Evolutionary conservation across 1,284 basidiomycete genomes (phyloP).

Genomic region (Cutaneotrichosporon sp.): DNA sequence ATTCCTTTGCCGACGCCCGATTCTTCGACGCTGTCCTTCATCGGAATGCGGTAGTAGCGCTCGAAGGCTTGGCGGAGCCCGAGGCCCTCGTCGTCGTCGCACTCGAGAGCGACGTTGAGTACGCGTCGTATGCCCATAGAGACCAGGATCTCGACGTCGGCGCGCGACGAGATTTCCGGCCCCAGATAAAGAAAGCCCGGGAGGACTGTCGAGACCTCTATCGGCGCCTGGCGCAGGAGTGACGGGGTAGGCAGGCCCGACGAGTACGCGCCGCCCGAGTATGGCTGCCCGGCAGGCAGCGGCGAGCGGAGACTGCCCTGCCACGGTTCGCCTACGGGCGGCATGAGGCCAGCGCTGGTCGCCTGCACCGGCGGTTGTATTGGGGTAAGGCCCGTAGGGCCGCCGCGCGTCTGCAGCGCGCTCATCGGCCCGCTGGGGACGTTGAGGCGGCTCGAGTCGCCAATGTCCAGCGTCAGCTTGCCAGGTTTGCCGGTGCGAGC

Average conservation of each 20-base stretch:
- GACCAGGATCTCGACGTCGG: conserved; percentile 73
- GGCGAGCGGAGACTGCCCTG: not conserved
- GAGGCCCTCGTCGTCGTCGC: conserved; percentile 77
- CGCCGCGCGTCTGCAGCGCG: conserved; percentile 7
- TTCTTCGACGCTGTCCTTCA: conserved; percentile 94
- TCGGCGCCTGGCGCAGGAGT: conserved; percentile 50
- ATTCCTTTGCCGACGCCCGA: conserved; percentile 82
- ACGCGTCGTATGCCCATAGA: conserved; percentile 81
- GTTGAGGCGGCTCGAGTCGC: conserved; percentile 17
- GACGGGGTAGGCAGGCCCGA: conserved; percentile 2
- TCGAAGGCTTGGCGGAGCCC: conserved; percentile 69
- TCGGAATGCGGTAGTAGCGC: conserved; percentile 79
- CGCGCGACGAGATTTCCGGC: conserved; percentile 73
- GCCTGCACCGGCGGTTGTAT: not conserved
- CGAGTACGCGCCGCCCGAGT: not conserved
- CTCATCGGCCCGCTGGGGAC: conserved; percentile 11
- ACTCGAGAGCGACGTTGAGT: conserved; percentile 88
- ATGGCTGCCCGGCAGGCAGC: not conserved
- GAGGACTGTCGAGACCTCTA: conserved; percentile 81
- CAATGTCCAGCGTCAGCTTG: conserved; percentile 19
- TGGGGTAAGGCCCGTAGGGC: not conserved
- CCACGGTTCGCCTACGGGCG: conserved; percentile 10
- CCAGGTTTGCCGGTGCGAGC: conserved; percentile 17
- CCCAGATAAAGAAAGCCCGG: conserved; percentile 89
- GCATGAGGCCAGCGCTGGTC: not conserved